phyloP scores from a whole-genome alignment of 192 early-diverging fungal species.

The Coemansia sp. region DNA sequence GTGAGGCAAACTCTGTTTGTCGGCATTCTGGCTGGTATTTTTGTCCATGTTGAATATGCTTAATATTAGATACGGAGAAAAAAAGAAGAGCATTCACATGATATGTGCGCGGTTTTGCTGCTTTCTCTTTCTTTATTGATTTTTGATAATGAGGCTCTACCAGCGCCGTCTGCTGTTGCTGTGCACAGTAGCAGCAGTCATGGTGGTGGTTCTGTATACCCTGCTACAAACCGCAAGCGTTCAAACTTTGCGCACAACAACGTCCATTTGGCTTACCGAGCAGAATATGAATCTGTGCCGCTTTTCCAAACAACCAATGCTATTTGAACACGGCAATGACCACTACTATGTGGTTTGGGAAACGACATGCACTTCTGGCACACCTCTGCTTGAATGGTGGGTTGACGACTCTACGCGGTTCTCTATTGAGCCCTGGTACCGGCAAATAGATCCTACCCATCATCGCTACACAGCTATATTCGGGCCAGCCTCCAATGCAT shows the following conservation, averaged over 20 bases:
- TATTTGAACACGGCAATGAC: slow-evolving; percentile 41
- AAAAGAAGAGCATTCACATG: no score
- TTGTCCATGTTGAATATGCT: slow-evolving; percentile 2
- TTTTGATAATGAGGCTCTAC: slow-evolving; percentile 21
- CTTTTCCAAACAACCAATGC: slow-evolving; percentile 35
- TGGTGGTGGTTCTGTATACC: slow-evolving; percentile 8
- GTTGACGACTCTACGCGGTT: slow-evolving; percentile 4
- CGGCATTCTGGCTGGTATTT: not conserved
- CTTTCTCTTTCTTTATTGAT: not conserved
- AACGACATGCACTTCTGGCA: slow-evolving; percentile 25
- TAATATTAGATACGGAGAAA: no score
- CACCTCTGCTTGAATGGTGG: slow-evolving; percentile 44
- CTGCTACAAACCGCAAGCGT: slow-evolving; percentile 10
- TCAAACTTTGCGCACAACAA: slow-evolving; percentile 13
- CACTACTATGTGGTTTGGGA: slow-evolving; percentile 53
- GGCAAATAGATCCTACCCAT: slow-evolving; percentile 25
- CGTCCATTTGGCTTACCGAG: slow-evolving; percentile 22
- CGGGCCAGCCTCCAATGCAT: slow-evolving; percentile 18
- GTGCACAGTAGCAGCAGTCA: slow-evolving; percentile 2
- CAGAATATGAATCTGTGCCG: slow-evolving; percentile 27
- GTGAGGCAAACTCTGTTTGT: not conserved
- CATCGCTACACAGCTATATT: slow-evolving; percentile 41
- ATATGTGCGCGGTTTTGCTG: not conserved
- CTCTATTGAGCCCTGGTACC: slow-evolving; percentile 27
- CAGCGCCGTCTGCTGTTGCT: slow-evolving; percentile 33